A percentile compares a stretch with the other conserved stretches of the same genome.
These are phyloP conservation scores for Xylaria sp. DNA, from an alignment of 2,329 filamentous ascomycete genomes.

Conservation along the genomic window DNA sequence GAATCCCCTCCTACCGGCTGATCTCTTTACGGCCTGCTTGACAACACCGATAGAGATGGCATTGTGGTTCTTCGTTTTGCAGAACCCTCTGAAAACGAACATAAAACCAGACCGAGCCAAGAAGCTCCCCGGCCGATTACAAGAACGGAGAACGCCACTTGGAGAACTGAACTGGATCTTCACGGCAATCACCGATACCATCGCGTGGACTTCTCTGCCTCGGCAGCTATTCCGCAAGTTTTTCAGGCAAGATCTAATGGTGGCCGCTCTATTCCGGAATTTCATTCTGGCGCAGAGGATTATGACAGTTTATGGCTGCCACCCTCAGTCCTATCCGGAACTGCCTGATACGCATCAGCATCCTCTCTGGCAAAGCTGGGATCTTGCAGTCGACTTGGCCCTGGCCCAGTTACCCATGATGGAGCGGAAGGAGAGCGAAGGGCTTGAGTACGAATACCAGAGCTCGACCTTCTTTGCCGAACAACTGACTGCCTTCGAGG, in stretches of 20 bases:
- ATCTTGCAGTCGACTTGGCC: slow-evolving; percentile 94
- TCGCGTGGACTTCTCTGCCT: slow-evolving; percentile 94
- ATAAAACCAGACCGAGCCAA: slow-evolving; percentile 81
- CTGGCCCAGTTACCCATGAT: slow-evolving; percentile 85
- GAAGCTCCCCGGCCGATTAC: slow-evolving; percentile 86
- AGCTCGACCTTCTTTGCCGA: slow-evolving; percentile 97
- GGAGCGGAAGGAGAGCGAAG: slow-evolving; percentile 75
- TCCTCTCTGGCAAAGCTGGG: slow-evolving; percentile 96
- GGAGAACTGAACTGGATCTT: slow-evolving; percentile 99
- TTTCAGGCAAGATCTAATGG: slow-evolving; percentile 97
- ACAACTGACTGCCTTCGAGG: slow-evolving; percentile 94
- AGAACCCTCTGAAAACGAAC: slow-evolving; percentile 74
- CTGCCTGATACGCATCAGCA: slow-evolving; percentile 96
- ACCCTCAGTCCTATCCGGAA: slow-evolving; percentile 86
- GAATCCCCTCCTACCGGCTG: slow-evolving; percentile 88
- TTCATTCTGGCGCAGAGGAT: slow-evolving; percentile 93
- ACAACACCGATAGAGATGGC: slow-evolving; percentile 98
- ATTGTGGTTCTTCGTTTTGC: slow-evolving; percentile 91
- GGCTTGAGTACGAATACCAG: slow-evolving; percentile 83
- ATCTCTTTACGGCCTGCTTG: slow-evolving; percentile 93
- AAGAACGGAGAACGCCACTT: slow-evolving; percentile 89
- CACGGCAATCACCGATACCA: slow-evolving; percentile 97
- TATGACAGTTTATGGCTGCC: slow-evolving; percentile 95
- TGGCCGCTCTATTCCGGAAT: slow-evolving; percentile 95
- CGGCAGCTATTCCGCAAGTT: slow-evolving; percentile 93